phyloP scores from a whole-genome alignment of 768 basidiomycete genomes.

The Sarcomyxa edulis region DNA sequence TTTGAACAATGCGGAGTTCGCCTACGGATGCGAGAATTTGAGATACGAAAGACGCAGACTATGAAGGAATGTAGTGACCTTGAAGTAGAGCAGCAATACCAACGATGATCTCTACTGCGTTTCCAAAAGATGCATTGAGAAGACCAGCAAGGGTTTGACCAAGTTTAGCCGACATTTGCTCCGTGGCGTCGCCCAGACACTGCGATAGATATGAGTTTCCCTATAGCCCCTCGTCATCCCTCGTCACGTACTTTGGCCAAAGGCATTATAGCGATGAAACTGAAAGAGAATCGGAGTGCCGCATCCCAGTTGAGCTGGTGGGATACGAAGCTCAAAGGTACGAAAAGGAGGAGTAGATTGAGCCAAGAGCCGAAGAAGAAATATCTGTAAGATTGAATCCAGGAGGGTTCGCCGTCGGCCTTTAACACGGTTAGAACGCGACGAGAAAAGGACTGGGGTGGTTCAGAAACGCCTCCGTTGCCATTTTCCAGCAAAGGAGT shows the following conservation, averaged over 20 bases:
- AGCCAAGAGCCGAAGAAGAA: constrained; percentile 64
- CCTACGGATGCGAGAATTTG: constrained; percentile 33
- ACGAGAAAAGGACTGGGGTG: constrained; percentile 21
- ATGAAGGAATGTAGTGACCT: constrained; percentile 33
- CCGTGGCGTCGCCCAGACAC: constrained; percentile 78
- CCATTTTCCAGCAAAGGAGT: constrained; percentile 46
- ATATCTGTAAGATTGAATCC: constrained; percentile 49
- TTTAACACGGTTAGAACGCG: constrained; percentile 38
- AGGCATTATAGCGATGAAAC: constrained; percentile 81
- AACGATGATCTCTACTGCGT: constrained; percentile 87
- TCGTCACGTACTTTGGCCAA: constrained; percentile 64
- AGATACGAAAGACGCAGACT: constrained; percentile 5
- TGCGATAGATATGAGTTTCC: constrained; percentile 18
- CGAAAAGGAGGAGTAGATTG: constrained; percentile 74
- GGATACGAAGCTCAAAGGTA: constrained; percentile 66
- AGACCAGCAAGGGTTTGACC: constrained; percentile 86
- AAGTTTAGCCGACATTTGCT: constrained; percentile 71
- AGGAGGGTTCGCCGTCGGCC: constrained; percentile 62
- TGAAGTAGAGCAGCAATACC: constrained; percentile 80
- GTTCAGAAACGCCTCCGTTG: constrained; percentile 17
- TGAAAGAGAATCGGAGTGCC: constrained; percentile 65
- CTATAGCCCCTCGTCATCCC: not conserved
- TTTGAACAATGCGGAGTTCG: constrained; percentile 86
- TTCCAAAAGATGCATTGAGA: constrained; percentile 80
- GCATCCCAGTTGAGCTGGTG: constrained; percentile 73